Evolutionary conservation across 2,329 filamentous ascomycete species (phyloP), one percentile per base, ranked within the genome.

Genomic region (Monilinia aucupariae): DNA sequence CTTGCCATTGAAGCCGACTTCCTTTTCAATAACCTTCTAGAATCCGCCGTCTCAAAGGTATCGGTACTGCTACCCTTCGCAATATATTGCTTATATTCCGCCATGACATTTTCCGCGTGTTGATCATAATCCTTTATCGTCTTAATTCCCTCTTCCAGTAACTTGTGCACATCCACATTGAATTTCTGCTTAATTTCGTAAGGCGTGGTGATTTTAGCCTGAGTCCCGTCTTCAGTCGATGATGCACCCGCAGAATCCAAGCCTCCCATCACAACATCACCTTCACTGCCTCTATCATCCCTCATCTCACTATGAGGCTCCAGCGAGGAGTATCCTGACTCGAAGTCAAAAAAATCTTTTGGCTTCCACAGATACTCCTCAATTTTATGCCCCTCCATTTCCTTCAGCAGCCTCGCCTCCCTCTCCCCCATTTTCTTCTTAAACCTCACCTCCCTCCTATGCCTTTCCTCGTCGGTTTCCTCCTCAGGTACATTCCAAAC

Each of bases 81-180:
- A 27, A 70, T 55, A 5, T 58, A 51, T 12, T 64, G 27, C n/a
- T 64, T 56, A n/a, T 66, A 69, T 22, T 49, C 20, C 17, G 47
- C 41, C 5, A 60, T 2, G 3, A 58, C 59, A 6, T 52, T 27
- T 8, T 66, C 51, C 12, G 61, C 65, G 52, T 70, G 68, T n/a
- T 10, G n/a, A 58, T 71, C 67, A 39, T 71, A 70, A 4, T 30
- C 55, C 43, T 67, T 66, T 43, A 71, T 54, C 25, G 71, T 67
- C 13, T 52, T 48, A 0, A 56, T 32, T 1, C 62, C 61, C 2
- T 51, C 22, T n/a, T 68, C 49, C 13, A 69, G 51, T 12, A 71
- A 62, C 9, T 63, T 50, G 37, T 50, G 47, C 0, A 71, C 34
- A 17, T 64, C 62, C 4, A 5, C 22, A 22, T 61, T 56, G 6